phyloP scores from a whole-genome alignment of 192 early-diverging fungal genomes.

The Coemansia sp. region DNA sequence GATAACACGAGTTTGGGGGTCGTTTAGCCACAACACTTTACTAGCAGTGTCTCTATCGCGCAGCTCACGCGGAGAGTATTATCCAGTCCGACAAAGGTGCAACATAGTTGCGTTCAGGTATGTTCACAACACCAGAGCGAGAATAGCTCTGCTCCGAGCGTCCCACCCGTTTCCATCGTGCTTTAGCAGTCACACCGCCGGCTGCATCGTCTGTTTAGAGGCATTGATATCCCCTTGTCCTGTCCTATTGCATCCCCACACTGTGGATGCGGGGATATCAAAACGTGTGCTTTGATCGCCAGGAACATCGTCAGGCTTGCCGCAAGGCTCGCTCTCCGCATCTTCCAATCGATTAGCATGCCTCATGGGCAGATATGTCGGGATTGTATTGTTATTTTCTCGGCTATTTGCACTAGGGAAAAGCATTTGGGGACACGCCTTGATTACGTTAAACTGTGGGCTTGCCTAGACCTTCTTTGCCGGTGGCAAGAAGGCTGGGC shows the following conservation, averaged over 20 bases:
- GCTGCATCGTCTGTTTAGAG: neutral
- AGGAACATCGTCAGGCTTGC: constrained; percentile 1
- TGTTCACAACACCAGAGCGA: too few species aligned
- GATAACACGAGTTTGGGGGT: too few species aligned
- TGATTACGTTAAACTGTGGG: neutral
- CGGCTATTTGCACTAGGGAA: neutral
- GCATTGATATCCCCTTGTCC: too few species aligned
- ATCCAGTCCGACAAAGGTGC: too few species aligned
- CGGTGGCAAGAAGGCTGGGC: neutral
- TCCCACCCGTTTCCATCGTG: neutral
- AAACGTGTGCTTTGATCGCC: constrained; percentile 4
- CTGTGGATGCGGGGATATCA: constrained; percentile 3
- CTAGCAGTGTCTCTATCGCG: too few species aligned
- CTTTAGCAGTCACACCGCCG: constrained; percentile 8
- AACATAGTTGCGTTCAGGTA: too few species aligned
- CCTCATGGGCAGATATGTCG: constrained; percentile 6
- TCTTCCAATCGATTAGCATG: neutral
- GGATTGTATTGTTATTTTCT: neutral
- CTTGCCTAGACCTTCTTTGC: constrained; percentile 2
- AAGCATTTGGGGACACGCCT: neutral
- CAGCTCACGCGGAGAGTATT: too few species aligned
- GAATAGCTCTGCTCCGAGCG: too few species aligned
- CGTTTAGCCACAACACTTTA: too few species aligned
- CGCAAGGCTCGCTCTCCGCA: constrained; percentile 1
- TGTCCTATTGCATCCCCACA: neutral